Evolutionary conservation across 2,329 filamentous ascomycete species (phyloP).

Genomic region (Ambrosiella cleistominuta): DNA sequence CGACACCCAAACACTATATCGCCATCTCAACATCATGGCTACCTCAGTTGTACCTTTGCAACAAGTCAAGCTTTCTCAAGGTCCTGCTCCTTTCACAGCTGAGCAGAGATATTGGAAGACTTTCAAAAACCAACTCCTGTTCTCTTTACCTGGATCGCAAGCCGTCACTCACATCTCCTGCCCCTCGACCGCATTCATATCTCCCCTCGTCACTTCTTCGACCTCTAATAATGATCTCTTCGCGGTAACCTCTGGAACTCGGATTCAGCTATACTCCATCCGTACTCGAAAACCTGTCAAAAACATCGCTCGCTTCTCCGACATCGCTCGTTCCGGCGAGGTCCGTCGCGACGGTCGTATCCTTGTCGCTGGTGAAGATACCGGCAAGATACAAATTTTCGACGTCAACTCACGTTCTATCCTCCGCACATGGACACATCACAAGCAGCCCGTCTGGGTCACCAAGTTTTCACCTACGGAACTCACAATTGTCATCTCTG

Average conservation of each 20-base stretch:
- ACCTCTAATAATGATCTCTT: constrained; percentile 51
- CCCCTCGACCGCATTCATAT: constrained; percentile 14
- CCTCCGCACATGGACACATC: constrained; percentile 83
- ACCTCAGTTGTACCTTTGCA: constrained; percentile 67
- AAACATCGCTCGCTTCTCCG: constrained; percentile 85
- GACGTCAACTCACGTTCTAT: constrained; percentile 79
- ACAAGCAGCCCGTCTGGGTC: constrained; percentile 86
- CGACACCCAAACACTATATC: neutral
- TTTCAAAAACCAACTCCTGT: constrained; percentile 78
- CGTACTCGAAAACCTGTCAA: constrained; percentile 83
- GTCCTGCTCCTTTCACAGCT: constrained; percentile 66
- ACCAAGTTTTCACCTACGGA: constrained; percentile 85
- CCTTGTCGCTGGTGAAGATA: constrained; percentile 79
- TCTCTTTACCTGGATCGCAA: constrained; percentile 79
- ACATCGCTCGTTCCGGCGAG: constrained; percentile 77
- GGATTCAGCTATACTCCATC: constrained; percentile 85
- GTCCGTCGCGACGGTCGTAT: constrained; percentile 78
- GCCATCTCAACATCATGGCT: constrained; percentile 45
- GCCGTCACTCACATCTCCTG: constrained; percentile 82
- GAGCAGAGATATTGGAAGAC: constrained; percentile 95
- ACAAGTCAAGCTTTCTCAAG: constrained; percentile 66
- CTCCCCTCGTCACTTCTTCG: constrained; percentile 25
- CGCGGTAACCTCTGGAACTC: constrained; percentile 82
- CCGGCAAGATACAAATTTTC: constrained; percentile 85
- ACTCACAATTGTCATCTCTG: constrained; percentile 71